phyloP scores from a whole-genome alignment of 352 stramenopile species.

The Globisporangium acanthophoron region DNA sequence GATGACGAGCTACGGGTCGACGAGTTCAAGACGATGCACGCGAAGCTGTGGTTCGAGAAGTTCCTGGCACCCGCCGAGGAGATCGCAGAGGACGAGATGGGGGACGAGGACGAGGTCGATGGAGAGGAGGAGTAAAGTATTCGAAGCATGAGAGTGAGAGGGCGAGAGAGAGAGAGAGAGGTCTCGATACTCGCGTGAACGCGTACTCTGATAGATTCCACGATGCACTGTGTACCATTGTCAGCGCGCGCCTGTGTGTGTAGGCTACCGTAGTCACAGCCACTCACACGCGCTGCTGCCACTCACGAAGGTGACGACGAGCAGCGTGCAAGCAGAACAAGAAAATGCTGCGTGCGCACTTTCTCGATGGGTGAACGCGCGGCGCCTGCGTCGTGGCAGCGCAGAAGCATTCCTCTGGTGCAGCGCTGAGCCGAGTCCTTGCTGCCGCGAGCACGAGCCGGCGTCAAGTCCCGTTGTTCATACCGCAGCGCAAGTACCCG shows the following conservation, averaged over 20 bases:
- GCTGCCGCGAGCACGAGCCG: not conserved
- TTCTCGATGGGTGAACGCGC: not conserved
- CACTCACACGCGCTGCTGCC: no score
- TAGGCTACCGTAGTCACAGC: not conserved
- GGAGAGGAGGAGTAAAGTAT: not conserved
- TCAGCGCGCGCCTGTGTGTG: no score
- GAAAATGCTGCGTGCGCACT: not conserved
- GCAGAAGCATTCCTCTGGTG: not conserved
- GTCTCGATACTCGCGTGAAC: no score
- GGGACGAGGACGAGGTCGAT: constrained; percentile 6
- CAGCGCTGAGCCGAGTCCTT: no score
- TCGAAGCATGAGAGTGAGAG: no score
- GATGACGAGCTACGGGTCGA: constrained; percentile 66
- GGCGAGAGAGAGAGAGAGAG: not conserved
- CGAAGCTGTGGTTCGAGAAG: constrained; percentile 51
- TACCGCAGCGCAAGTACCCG: not conserved
- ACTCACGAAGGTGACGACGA: no score
- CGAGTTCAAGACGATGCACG: constrained; percentile 51
- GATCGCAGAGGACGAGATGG: constrained; percentile 16
- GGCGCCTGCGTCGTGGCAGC: not conserved
- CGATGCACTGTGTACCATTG: no score
- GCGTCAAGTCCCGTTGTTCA: not conserved
- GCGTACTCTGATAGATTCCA: no score
- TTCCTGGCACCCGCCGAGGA: constrained; percentile 38
- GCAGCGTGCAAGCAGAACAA: not conserved